Evolutionary conservation across 1,284 basidiomycete species (phyloP).

Genomic region (Coriolopsis trogii): DNA sequence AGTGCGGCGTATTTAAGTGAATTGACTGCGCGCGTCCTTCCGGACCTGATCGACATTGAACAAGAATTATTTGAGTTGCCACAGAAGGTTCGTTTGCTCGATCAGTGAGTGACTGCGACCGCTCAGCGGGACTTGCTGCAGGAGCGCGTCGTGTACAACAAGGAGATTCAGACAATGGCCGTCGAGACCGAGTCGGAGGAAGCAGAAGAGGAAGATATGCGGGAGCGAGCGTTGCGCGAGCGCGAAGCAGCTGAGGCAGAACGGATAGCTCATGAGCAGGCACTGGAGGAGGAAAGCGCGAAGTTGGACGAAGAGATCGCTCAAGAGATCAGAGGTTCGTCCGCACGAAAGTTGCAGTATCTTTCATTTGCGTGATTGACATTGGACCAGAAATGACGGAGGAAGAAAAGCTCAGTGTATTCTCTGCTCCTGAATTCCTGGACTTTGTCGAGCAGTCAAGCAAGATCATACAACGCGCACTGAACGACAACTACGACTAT

Average conservation of each 20-base stretch:
- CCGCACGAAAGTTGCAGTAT: neutral
- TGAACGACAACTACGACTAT: slow-evolving; percentile 97
- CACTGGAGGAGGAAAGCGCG: slow-evolving; percentile 80
- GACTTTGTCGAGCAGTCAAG: slow-evolving; percentile 96
- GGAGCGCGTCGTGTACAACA: slow-evolving; percentile 93
- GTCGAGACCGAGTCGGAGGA: slow-evolving; percentile 50
- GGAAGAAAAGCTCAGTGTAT: slow-evolving; percentile 81
- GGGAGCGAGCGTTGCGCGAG: slow-evolving; percentile 69
- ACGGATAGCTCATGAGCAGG: slow-evolving; percentile 71
- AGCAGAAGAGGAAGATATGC: slow-evolving; percentile 72
- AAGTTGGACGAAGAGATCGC: slow-evolving; percentile 82
- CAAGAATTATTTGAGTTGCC: slow-evolving; percentile 91
- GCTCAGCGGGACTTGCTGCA: slow-evolving; percentile 30
- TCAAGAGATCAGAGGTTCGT: slow-evolving; percentile 75
- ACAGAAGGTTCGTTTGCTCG: slow-evolving; percentile 59
- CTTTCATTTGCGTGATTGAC: neutral
- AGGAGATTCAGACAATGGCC: slow-evolving; percentile 88
- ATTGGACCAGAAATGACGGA: slow-evolving; percentile 71
- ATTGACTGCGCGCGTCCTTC: slow-evolving; percentile 63
- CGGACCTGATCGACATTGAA: slow-evolving; percentile 85
- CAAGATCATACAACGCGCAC: slow-evolving; percentile 93
- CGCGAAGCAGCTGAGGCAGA: slow-evolving; percentile 67
- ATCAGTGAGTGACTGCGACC: neutral
- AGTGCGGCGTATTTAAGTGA: slow-evolving; percentile 41
- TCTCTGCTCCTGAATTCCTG: slow-evolving; percentile 85